Evolutionary conservation across 1,284 basidiomycete genomes (phyloP).

Genomic region (Leccinum angustisporum): DNA sequence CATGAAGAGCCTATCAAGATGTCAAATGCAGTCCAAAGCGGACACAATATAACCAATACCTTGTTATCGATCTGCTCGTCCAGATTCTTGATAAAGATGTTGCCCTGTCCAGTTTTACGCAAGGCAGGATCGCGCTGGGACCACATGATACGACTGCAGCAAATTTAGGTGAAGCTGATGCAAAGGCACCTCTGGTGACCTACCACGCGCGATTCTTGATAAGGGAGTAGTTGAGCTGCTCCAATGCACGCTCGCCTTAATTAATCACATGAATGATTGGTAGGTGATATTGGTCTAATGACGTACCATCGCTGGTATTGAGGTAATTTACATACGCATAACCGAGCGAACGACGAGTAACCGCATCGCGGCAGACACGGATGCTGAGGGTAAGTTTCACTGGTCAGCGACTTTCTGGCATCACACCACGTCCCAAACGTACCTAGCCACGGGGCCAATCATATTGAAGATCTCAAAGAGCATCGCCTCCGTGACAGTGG

Average conservation of each 20-base stretch:
- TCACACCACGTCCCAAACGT: constrained; percentile 25
- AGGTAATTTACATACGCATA: constrained; percentile 99
- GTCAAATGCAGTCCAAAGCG: constrained; percentile 4
- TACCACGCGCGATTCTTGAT: constrained; percentile 98
- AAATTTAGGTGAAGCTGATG: constrained; percentile 4
- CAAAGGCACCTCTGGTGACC: constrained; percentile 21
- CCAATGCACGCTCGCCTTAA: constrained; percentile 92
- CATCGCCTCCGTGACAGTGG: constrained; percentile 98
- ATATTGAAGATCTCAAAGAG: constrained; percentile 99
- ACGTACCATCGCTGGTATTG: constrained; percentile 88
- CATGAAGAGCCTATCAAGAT: constrained; percentile 82
- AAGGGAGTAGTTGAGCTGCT: constrained; percentile 99
- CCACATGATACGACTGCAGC: constrained; percentile 96
- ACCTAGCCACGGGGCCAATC: constrained; percentile 98
- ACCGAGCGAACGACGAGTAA: constrained; percentile 98
- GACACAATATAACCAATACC: constrained; percentile 42
- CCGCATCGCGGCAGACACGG: constrained; percentile 99
- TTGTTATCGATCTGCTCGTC: constrained; percentile 99
- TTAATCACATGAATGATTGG: constrained; percentile 14
- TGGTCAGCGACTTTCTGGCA: not conserved
- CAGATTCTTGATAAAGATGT: constrained; percentile 99
- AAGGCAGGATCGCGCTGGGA: constrained; percentile 99
- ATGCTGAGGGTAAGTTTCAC: constrained; percentile 58
- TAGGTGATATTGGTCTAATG: constrained; percentile 1
- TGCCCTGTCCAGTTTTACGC: constrained; percentile 99